Base-by-base conservation (phyloP, 73 alveolate species). In the Urostyla sp. region DNA sequence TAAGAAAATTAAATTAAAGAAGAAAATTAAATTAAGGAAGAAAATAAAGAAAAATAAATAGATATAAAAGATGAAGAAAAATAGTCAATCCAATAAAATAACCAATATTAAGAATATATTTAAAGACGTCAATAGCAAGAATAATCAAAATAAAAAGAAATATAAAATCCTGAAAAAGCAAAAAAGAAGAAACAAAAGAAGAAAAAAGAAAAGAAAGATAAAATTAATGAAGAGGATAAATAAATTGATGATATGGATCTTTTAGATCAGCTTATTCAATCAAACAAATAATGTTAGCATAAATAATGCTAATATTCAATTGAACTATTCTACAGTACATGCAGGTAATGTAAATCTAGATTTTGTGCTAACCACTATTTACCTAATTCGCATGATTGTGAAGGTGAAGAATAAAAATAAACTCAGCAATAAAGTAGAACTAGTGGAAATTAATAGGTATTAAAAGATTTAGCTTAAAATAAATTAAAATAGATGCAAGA, bases 201-300 rank as follows among this genome's bases (percentile, higher is more conserved):
- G 38, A 38, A 49, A 66, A 60, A 44, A 48, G 54, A 16, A 5
- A 36, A 35, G 58, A 36, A 16, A 10, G 10, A 23, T 20, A 43
- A 43, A 40, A 15, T n/a, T n/a, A 43, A 0, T 4, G 89, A 49
- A 31, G 67, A 73, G 26, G 67, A 63, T 13, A 85, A 87, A n/a
- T 81, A 87, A 58, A 55, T 44, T 50, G 85, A 82, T 69, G 83
- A 69, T 37, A 1, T 69, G 23, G 83, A 69, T 3, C 49, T 69
- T 37, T 37, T 69, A 3, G 83, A 69, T 46, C 34, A 67, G 18
- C 2, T 69, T 5, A 69, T 69, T 13, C 5, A 24, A 24, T 5
- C 34, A 6, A 69, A 69, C 54, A 69, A 69, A 55, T 1, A 44
- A 35, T 69, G 83, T 23, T 21, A 7, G 26, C 31, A 46, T 27